Conservation (phyloP, 164 flowering plant genomes). For the Tinospora cordifolia region DNA sequence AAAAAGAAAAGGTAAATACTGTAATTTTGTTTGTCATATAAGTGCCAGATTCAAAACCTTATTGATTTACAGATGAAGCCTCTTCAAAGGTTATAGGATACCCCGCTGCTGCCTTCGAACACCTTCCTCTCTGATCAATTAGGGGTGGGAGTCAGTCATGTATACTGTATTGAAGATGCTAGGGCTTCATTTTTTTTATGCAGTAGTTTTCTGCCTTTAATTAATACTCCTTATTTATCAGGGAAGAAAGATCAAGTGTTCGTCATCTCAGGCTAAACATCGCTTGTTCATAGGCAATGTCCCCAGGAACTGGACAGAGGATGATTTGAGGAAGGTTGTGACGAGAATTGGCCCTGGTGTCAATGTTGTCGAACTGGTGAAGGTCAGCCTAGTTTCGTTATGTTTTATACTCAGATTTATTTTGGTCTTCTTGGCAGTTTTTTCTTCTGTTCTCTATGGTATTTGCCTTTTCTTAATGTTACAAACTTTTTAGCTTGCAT, state of each 20-base stretch:
- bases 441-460: neutral
- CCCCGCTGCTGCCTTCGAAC: too few species aligned
- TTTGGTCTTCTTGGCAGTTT: neutral
- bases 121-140: too few species aligned
- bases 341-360: constrained; percentile 76
- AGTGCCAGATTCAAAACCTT: too few species aligned
- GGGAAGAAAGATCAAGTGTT: constrained; percentile 76
- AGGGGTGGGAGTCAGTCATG: too few species aligned
- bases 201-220: neutral
- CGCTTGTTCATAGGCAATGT: constrained; percentile 79
- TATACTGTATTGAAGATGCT: too few species aligned
- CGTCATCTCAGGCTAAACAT: constrained; percentile 79
- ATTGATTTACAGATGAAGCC: too few species aligned
- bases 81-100: too few species aligned
- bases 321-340: constrained; percentile 57
- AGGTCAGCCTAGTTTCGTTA: constrained; percentile 36
- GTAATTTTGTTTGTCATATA: too few species aligned
- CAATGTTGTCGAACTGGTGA: constrained; percentile 49
- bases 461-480: neutral
- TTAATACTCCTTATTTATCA: constrained; percentile 18
- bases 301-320: constrained; percentile 71
- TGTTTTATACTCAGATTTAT: neutral
- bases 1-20: too few species aligned
- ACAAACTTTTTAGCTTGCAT: neutral
- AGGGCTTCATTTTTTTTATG: neutral